Conservation (phyloP, 2,329 filamentous ascomycete species). For the Botrytis galanthina region DNA sequence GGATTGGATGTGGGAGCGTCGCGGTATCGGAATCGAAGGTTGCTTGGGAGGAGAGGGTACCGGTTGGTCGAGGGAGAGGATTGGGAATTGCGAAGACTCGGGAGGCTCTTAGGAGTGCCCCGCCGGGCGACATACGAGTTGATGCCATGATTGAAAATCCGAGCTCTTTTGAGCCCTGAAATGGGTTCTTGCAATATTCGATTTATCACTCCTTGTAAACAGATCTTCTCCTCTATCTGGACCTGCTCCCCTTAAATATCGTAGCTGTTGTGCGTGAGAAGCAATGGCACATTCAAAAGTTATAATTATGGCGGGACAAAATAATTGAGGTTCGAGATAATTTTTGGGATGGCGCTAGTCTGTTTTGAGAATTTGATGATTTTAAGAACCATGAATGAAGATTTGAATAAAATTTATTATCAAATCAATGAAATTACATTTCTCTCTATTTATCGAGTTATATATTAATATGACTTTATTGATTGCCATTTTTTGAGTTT, state of each 20-base stretch:
- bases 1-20: slow-evolving; percentile 75
- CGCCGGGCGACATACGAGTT: slow-evolving; percentile 56
- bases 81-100: slow-evolving; percentile 85
- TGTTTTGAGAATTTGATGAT: not conserved
- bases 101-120: slow-evolving; percentile 75
- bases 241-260: not conserved
- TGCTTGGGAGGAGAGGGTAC: slow-evolving; percentile 48
- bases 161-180: slow-evolving; percentile 13
- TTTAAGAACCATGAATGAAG: not conserved
- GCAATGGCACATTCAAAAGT: slow-evolving; percentile 10
- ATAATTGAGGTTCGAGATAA: slow-evolving; percentile 18
- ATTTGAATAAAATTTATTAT: not conserved
- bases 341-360: slow-evolving; percentile 17
- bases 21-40: slow-evolving; percentile 61
- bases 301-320: slow-evolving; percentile 14
- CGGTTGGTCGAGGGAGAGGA: slow-evolving; percentile 63
- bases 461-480: no score
- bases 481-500: not conserved
- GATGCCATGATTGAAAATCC: slow-evolving; percentile 33
- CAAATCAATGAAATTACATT: not conserved
- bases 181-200: not conserved
- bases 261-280: slow-evolving; percentile 1
- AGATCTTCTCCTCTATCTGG: not conserved
- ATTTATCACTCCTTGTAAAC: not conserved
- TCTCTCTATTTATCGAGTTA: not conserved